phyloP scores from a whole-genome alignment of 257 asterid genomes.

The Plantago major region DNA sequence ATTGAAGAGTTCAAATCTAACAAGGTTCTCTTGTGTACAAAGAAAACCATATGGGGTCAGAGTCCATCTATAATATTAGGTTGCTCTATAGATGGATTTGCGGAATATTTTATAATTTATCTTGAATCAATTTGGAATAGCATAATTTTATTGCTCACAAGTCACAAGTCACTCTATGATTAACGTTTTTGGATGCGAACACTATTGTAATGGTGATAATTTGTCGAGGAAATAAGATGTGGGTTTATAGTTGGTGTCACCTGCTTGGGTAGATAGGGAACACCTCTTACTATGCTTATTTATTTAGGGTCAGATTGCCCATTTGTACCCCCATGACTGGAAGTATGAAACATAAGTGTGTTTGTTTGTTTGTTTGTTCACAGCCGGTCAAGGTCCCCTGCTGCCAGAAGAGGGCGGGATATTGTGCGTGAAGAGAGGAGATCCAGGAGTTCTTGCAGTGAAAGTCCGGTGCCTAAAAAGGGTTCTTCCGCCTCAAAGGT shows the following conservation, averaged over 20 bases:
- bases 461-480: conserved; percentile 37
- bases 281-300: neutral
- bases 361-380: conserved; percentile 8
- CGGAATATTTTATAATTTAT: no score
- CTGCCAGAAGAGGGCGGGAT: conserved; percentile 36
- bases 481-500: conserved; percentile 31
- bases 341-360: neutral
- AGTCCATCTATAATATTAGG: no score
- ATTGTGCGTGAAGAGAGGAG: conserved; percentile 35
- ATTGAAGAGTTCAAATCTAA: no score
- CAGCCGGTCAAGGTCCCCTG: conserved; percentile 71
- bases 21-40: no score
- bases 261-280: no score
- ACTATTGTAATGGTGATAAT: no score
- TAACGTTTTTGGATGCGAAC: no score
- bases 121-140: no score
- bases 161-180: no score
- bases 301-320: neutral
- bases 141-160: no score
- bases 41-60: no score
- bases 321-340: neutral
- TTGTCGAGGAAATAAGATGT: neutral
- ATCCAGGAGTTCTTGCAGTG: conserved; percentile 42
- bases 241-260: neutral
- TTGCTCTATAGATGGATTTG: no score